Evolutionary conservation across 352 stramenopile genomes (phyloP), one percentile per base, ranked within the genome.

Genomic region (Phytophthora pini): DNA sequence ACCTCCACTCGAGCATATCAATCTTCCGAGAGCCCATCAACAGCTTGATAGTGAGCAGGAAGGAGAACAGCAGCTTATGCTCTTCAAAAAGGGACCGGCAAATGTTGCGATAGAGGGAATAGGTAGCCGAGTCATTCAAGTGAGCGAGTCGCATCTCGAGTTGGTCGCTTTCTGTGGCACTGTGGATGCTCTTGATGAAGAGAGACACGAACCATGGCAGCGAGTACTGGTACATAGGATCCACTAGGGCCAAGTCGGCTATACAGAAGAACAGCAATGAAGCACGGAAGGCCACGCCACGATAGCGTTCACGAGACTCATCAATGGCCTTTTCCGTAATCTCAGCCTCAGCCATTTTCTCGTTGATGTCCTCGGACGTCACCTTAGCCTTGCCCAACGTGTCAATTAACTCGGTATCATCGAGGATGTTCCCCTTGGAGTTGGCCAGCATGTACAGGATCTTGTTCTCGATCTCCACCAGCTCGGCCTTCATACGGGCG

Each of bases 181-280:
- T 74, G 26, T 84, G 86, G 26, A 98, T 97, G 29, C 88, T 93
- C 55, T 93, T 93, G 43, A 96, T 80, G 57, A 98, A 98, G 4
- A 98, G 69, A 1, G 82, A 81, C 12, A 95, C 87, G 64, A 98
- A 98, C 93, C 92, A 98, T 50, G 95, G 89, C 26, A 98, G 68
- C 20, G 87, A 97, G 61, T 98, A 98, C 77, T 98, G 92, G 70
- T 97, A 98, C 90, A 98, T 97, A 0, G 93, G 92, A 53, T 98
- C 93, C 4, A 98, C 91, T 4, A 95, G 73, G 15, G 86, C 84
- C 38, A 98, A 70, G 59, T 98, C 92, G 8, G 90, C 78, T 44
- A 98, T 97, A 56, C 89, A 97, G 65, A 98, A 98, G 72, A 97
- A 98, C 3, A 98, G 61, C 22, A 98, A 70, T 15, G 93, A 93